Percentiles rank a stretch among this genome's conserved stretches.
These are phyloP conservation scores for Tylopilus sp. DNA, from an alignment of 1,284 basidiomycete species.

Conservation along the genomic window DNA sequence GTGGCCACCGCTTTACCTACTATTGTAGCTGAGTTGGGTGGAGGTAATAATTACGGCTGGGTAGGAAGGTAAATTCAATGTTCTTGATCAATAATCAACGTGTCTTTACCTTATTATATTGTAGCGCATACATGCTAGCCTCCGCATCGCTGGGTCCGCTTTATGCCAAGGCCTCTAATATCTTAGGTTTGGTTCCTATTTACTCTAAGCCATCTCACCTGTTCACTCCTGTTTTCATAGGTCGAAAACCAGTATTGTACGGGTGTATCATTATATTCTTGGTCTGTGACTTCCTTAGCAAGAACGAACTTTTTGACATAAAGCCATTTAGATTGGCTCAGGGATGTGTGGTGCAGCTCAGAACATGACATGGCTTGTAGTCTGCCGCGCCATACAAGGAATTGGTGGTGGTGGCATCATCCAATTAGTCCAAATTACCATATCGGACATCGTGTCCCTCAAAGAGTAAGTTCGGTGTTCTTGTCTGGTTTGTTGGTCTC, in stretches of 20 bases:
- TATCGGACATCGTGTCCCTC: slow-evolving; percentile 52
- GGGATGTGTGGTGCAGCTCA: slow-evolving; percentile 64
- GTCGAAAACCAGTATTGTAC: slow-evolving; percentile 54
- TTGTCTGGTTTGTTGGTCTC: slow-evolving; percentile 13
- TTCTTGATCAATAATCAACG: not conserved
- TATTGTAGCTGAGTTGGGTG: slow-evolving; percentile 50
- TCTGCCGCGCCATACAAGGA: slow-evolving; percentile 62
- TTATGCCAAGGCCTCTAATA: slow-evolving; percentile 53
- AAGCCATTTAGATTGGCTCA: slow-evolving; percentile 49
- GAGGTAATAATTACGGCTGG: slow-evolving; percentile 48
- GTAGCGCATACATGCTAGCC: slow-evolving; percentile 51
- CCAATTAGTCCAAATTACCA: slow-evolving; percentile 49
- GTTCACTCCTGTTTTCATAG: slow-evolving; percentile 19
- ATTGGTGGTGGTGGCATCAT: slow-evolving; percentile 61
- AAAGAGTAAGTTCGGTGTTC: slow-evolving; percentile 30
- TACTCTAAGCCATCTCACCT: not conserved
- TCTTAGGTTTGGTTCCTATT: slow-evolving; percentile 29
- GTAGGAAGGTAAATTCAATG: slow-evolving; percentile 40
- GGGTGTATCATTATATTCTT: slow-evolving; percentile 52
- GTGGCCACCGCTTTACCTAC: slow-evolving; percentile 51
- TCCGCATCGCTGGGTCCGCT: slow-evolving; percentile 46
- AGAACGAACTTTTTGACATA: not conserved
- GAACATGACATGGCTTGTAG: slow-evolving; percentile 58
- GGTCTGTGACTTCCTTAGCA: slow-evolving; percentile 30
- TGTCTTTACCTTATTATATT: not conserved